Evolutionary conservation across 2,329 filamentous ascomycete genomes (phyloP), one percentile per base, ranked within the genome.

Genomic region (Lachnellula cervina): DNA sequence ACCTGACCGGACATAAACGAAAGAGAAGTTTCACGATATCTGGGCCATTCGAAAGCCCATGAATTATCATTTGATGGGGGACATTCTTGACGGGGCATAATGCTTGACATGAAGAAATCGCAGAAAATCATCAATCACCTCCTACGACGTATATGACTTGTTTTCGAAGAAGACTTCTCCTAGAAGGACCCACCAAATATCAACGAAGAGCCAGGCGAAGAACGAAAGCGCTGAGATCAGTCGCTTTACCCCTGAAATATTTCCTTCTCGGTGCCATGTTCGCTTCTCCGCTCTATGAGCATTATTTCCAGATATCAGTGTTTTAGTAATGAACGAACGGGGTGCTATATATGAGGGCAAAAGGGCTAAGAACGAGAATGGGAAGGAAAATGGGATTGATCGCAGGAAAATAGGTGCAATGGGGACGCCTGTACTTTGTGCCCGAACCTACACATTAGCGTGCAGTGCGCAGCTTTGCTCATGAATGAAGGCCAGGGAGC

Each of bases 11-110:
- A 21, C 66, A 69, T 19, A 67, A 63, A 40, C 57, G 66, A 34
- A 68, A 65, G 54, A 59, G 66, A 43, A 67, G 65, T 49, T 68
- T 66, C 46, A 66, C 64, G 8, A 59, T 68, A 47, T 59, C 65
- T 3, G 60, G 57, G 19, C 34, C 50, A 19, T 67, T 63, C 54
- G 63, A 64, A 45, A 62, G 58, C 54, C 55, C 59, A 45, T 64
- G 59, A 47, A 34, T 5, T n/a, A 14, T 13, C 28, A 28, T 47
- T 8, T 9, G 44, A 21, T 4, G 25, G 44, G 23, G 16, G 14
- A 1, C 13, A 32, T 16, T 5, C 5, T 21, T 25, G 21, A 28
- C 6, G 25, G 11, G 28, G 16, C 25, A 28, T 14, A 14, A 46
- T 17, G 42, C 16, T 21, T 7, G 23, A 16, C 48, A 19, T 17